A percentile compares a stretch with the other conserved stretches of the same genome.
These are phyloP conservation scores for Xylaria sp. DNA, from an alignment of 2,329 filamentous ascomycete species.

Conservation along the genomic window DNA sequence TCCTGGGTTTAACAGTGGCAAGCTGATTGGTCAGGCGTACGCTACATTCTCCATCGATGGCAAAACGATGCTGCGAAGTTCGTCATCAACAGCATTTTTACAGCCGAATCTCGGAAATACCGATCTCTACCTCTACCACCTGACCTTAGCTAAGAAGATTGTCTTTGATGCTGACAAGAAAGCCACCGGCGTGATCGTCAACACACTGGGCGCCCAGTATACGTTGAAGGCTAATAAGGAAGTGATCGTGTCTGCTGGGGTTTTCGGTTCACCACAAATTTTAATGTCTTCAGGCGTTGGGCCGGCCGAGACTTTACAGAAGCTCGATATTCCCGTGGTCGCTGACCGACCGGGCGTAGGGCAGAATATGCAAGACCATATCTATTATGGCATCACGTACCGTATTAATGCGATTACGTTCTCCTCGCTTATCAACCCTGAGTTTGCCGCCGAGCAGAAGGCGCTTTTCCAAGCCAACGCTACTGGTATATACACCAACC, in stretches of 20 bases:
- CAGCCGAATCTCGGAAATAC: constrained; percentile 34
- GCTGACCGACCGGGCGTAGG: constrained; percentile 69
- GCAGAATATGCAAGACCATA: constrained; percentile 68
- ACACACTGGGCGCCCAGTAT: constrained; percentile 33
- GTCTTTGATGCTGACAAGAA: constrained; percentile 37
- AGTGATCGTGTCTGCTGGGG: constrained; percentile 70
- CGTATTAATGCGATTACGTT: constrained; percentile 51
- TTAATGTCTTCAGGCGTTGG: constrained; percentile 56
- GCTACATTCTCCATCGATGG: constrained; percentile 39
- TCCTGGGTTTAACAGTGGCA: constrained; percentile 56
- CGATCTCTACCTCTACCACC: constrained; percentile 35
- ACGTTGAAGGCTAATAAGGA: constrained; percentile 36
- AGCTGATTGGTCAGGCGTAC: constrained; percentile 46
- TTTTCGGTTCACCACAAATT: constrained; percentile 70
- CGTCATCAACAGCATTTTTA: constrained; percentile 37
- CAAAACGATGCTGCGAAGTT: constrained; percentile 35
- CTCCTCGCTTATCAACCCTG: constrained; percentile 43
- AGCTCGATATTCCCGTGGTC: constrained; percentile 61
- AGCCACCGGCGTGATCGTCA: constrained; percentile 36
- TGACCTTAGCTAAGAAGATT: constrained; percentile 40
- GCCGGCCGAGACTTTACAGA: constrained; percentile 46
- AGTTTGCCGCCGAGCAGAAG: constrained; percentile 41
- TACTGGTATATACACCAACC: constrained; percentile 46
- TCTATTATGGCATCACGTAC: constrained; percentile 50
- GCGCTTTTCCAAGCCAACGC: constrained; percentile 44